Percentiles rank a stretch among this genome's conserved stretches.
Evolutionary conservation across 768 basidiomycete genomes (phyloP).

Genomic region (Tubosaeta brunneosetosa): DNA sequence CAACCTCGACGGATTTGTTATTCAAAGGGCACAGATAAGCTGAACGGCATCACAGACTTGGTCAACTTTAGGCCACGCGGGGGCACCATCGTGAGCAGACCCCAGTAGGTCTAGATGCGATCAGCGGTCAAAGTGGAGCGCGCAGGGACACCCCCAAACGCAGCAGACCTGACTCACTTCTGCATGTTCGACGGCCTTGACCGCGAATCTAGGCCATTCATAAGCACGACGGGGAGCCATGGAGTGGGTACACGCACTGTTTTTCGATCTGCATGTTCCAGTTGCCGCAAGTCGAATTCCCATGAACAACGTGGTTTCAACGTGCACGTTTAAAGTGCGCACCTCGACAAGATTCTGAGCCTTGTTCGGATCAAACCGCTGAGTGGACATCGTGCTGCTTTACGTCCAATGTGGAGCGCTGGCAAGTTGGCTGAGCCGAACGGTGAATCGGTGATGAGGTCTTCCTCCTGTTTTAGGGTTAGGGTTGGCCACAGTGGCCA

Average conservation of each 20-base stretch:
- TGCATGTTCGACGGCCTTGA: slow-evolving; percentile 94
- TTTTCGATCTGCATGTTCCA: slow-evolving; percentile 74
- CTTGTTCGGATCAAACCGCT: slow-evolving; percentile 77
- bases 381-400: slow-evolving; percentile 38
- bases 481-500: slow-evolving; percentile 6
- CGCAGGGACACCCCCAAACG: neutral
- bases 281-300: slow-evolving; percentile 4
- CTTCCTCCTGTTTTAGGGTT: slow-evolving; percentile 15
- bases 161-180: slow-evolving; percentile 54
- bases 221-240: slow-evolving; percentile 7
- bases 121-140: slow-evolving; percentile 10
- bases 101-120: slow-evolving; percentile 81
- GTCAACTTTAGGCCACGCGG: slow-evolving; percentile 79
- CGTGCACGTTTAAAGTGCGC: slow-evolving; percentile 22
- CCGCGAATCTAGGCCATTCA: slow-evolving; percentile 34
- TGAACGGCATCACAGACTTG: slow-evolving; percentile 46
- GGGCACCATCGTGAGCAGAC: slow-evolving; percentile 74
- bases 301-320: slow-evolving; percentile 20
- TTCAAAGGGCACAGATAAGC: slow-evolving; percentile 1
- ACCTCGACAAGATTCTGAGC: slow-evolving; percentile 93
- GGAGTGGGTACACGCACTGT: slow-evolving; percentile 55
- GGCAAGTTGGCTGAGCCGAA: neutral
- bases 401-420: slow-evolving; percentile 13
- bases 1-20: slow-evolving; percentile 36
- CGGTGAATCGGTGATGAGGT: neutral